Evolutionary conservation across 2,329 filamentous ascomycete species (phyloP).

Genomic region (Talaromyces rugulosus): DNA sequence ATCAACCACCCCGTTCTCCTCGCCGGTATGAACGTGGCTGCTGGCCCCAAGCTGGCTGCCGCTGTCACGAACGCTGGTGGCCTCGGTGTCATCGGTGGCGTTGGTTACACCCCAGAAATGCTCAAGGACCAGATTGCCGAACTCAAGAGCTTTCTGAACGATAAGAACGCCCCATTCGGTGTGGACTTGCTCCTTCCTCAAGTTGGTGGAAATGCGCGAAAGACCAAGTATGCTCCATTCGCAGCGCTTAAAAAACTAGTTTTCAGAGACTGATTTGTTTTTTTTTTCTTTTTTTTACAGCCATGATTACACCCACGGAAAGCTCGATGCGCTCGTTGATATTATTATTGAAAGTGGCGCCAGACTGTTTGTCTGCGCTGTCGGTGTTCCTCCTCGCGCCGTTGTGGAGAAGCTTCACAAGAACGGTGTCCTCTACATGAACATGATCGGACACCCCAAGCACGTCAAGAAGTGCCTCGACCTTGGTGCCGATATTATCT

Average conservation of each 20-base stretch:
- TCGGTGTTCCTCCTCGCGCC: conserved; percentile 83
- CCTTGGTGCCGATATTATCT: conserved; percentile 91
- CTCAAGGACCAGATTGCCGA: conserved; percentile 90
- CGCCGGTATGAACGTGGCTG: conserved; percentile 98
- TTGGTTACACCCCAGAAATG: conserved; percentile 93
- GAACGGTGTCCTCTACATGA: conserved; percentile 91
- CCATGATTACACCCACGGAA: conserved; percentile 99
- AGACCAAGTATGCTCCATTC: conserved; percentile 69
- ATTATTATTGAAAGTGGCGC: conserved; percentile 90
- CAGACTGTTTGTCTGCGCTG: conserved; percentile 92
- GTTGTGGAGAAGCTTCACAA: conserved; percentile 89
- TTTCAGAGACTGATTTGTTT: conserved; percentile 13
- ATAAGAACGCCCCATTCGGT: conserved; percentile 94
- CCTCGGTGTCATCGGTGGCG: conserved; percentile 91
- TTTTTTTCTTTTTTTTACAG: conserved; percentile 44
- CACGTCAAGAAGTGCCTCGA: conserved; percentile 96
- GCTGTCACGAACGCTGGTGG: conserved; percentile 97
- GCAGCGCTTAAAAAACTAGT: neutral
- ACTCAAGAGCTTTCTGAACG: conserved; percentile 78
- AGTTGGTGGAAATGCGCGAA: conserved; percentile 87
- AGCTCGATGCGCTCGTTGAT: conserved; percentile 83
- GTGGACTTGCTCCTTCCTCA: conserved; percentile 92
- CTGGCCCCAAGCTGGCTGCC: conserved; percentile 90
- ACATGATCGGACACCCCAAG: conserved; percentile 99
- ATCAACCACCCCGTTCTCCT: conserved; percentile 96